A percentile compares a stretch with the other conserved stretches of the same genome.
These are phyloP conservation scores for Conringia planisiliqua DNA, from an alignment of 345 rosid genomes.

Conservation along the genomic window DNA sequence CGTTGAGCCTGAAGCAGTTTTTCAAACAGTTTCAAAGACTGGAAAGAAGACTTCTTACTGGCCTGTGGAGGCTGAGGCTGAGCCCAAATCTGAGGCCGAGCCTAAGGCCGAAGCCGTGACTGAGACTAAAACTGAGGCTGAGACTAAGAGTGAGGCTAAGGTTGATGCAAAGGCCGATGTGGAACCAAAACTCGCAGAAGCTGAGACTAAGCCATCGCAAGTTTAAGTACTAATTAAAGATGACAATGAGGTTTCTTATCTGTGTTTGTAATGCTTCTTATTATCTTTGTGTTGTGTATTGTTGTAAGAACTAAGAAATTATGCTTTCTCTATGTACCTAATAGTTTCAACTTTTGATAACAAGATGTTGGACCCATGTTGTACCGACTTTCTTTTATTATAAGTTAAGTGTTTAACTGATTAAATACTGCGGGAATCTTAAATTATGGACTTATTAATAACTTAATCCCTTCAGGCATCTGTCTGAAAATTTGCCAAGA, in stretches of 20 bases:
- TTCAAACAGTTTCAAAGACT: constrained; percentile 82
- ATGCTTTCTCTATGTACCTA: constrained; percentile 3
- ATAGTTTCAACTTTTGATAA: constrained; percentile 11
- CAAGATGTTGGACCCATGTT: constrained; percentile 26
- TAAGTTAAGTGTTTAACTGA: neutral
- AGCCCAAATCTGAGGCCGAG: constrained; percentile 24
- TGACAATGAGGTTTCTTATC: neutral
- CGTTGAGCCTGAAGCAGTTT: constrained; percentile 76
- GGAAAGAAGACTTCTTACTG: constrained; percentile 88
- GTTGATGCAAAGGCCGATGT: constrained; percentile 25
- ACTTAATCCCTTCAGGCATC: neutral
- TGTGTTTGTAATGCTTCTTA: neutral
- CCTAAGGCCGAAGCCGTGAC: neutral
- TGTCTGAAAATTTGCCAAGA: neutral
- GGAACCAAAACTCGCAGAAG: constrained; percentile 22
- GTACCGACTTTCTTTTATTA: constrained; percentile 1
- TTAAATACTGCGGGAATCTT: neutral
- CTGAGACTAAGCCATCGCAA: constrained; percentile 23
- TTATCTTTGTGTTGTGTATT: constrained; percentile 11
- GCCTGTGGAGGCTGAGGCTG: constrained; percentile 55
- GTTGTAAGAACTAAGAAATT: neutral
- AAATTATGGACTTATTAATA: neutral
- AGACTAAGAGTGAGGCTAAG: constrained; percentile 17
- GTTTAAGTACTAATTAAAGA: constrained; percentile 18
- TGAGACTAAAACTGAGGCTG: constrained; percentile 5